Evolutionary conservation across 2,329 filamentous ascomycete species (phyloP).

Genomic region (Aaosphaeria pasadenensis): DNA sequence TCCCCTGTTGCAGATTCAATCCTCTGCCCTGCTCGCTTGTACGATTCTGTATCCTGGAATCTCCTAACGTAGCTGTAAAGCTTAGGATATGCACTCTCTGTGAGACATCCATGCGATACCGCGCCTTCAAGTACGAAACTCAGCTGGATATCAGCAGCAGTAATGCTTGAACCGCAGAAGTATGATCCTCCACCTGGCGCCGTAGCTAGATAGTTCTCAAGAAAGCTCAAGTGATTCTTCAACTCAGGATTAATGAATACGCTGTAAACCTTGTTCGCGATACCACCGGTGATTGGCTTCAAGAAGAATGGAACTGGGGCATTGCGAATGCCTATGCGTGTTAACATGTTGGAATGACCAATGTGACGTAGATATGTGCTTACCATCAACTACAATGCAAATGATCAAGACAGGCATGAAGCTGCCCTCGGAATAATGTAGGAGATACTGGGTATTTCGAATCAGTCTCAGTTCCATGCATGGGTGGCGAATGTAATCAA

Average conservation of each 20-base stretch:
- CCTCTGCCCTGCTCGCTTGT: slow-evolving; percentile 43
- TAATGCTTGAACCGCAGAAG: slow-evolving; percentile 49
- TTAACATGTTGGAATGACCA: slow-evolving; percentile 5
- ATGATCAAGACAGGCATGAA: slow-evolving; percentile 72
- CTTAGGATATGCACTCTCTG: slow-evolving; percentile 45
- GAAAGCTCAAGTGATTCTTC: slow-evolving; percentile 47
- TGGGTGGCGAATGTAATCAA: slow-evolving; percentile 1
- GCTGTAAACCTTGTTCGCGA: slow-evolving; percentile 49
- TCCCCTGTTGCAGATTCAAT: slow-evolving; percentile 16
- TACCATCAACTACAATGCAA: slow-evolving; percentile 59
- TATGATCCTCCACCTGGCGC: slow-evolving; percentile 50
- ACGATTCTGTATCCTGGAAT: slow-evolving; percentile 44
- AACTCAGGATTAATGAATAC: slow-evolving; percentile 48
- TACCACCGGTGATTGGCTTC: slow-evolving; percentile 58
- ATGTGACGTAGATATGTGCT: slow-evolving; percentile 15
- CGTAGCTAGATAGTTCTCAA: slow-evolving; percentile 49
- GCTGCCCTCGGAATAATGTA: slow-evolving; percentile 84
- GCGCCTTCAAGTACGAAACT: slow-evolving; percentile 51
- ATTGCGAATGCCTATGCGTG: slow-evolving; percentile 41
- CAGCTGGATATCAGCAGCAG: slow-evolving; percentile 53
- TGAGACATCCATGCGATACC: slow-evolving; percentile 33
- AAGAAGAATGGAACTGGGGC: slow-evolving; percentile 66
- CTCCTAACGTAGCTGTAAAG: slow-evolving; percentile 45
- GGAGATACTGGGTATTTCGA: slow-evolving; percentile 29
- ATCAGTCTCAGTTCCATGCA: not conserved